Percentiles rank a stretch among this genome's conserved stretches.
Conservation (phyloP, 176 grass and related monocot genomes). For the Triticum dicoccoides region DNA sequence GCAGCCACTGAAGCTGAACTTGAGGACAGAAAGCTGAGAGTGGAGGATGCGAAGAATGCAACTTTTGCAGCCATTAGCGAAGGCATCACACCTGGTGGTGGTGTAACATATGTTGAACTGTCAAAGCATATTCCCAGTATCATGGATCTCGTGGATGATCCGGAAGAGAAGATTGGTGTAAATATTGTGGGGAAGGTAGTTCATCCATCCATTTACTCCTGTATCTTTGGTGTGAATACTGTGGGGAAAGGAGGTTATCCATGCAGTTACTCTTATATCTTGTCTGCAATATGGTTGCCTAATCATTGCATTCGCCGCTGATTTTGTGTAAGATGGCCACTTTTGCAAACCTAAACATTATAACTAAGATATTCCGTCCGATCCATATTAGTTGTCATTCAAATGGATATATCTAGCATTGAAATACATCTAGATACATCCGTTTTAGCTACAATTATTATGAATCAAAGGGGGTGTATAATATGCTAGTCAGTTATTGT, state of each 20-base stretch:
- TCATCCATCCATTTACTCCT: neutral
- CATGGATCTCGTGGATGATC: constrained; percentile 57
- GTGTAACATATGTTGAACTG: constrained; percentile 69
- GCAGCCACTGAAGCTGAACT: constrained; percentile 87
- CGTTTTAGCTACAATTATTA: too few species aligned
- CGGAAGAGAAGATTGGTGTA: constrained; percentile 89
- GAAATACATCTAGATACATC: too few species aligned
- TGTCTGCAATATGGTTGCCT: neutral
- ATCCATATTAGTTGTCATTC: too few species aligned
- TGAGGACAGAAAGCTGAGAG: constrained; percentile 89
- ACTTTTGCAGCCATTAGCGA: constrained; percentile 90
- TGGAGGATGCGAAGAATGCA: constrained; percentile 96
- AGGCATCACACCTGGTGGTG: constrained; percentile 88
- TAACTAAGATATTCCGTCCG: neutral
- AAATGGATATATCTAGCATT: too few species aligned
- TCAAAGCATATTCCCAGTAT: constrained; percentile 73
- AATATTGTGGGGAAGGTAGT: constrained; percentile 81
- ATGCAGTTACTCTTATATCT: neutral
- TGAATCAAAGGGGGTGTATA: too few species aligned
- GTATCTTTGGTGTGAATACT: too few species aligned
- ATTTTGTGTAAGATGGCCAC: neutral
- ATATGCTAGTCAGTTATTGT: neutral
- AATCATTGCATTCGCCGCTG: neutral
- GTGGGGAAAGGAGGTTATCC: too few species aligned
- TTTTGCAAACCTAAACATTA: neutral